Evolutionary conservation across 2,329 filamentous ascomycete genomes (phyloP), one percentile per base, ranked within the genome.

Genomic region (Tricladium varicosporioides): DNA sequence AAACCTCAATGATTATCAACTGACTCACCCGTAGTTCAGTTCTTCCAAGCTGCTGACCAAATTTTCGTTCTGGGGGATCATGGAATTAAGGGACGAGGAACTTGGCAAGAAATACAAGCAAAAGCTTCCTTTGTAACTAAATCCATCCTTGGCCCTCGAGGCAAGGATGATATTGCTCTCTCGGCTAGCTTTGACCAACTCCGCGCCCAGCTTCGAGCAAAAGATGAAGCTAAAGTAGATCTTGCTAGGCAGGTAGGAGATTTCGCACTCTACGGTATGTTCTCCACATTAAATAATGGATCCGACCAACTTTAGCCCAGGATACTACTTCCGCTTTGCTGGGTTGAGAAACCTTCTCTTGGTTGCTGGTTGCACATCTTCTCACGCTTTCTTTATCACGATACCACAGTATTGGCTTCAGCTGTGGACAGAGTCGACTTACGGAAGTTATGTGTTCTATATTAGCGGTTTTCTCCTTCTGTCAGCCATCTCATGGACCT

Each of bases 41-140:
- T 74, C 45, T 71, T 72, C n/a, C 63, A 58, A 27, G 58, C 65
- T 51, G 71, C 74, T 13, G 77, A 82, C 47, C 67, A 73, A 13
- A 69, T 78, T 19, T 61, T 77, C 3, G 68, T 69, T 31, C 58
- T 77, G 10, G 64, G 54, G 4, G 50, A 69, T 22, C 66, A 68
- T 5, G 54, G 51, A 15, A 62, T 73, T 31, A 53, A 60, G 5
- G 69, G 71, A 13, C 70, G 74, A 57, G 76, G 76, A 1, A 66
- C 60, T 5, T 75, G 67, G 53, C 53, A 67, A 5, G n/a, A 60
- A 1, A 53, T 63, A 2, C 48, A 61, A 45, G 7, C 5, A 52
- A 51, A n/a, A 59, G 50, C 45, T 53, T 46, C 40, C 48, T 19
- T 57, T 53, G 50, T 65, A 5, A 64, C 18, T 63, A 70, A 36